These are phyloP conservation scores for Paralagenidium karlingii DNA, from an alignment of 352 stramenopile genomes.

Conservation along the genomic window DNA sequence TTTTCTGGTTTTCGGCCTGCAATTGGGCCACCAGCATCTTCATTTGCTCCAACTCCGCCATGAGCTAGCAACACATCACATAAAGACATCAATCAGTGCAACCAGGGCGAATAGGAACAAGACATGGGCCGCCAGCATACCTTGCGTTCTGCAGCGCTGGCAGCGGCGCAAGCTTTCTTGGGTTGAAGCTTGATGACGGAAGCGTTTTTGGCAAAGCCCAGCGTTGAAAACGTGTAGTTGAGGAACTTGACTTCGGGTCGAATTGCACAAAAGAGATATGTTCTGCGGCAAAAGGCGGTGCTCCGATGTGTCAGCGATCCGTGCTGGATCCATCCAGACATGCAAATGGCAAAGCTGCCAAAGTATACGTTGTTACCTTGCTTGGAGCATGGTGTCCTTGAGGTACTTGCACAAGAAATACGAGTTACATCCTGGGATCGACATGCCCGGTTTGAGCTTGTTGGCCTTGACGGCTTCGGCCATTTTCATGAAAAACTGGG, in stretches of 20 bases:
- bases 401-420: slow-evolving; percentile 95
- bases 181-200: slow-evolving; percentile 91
- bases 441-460: slow-evolving; percentile 88
- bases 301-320: background rate
- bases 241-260: slow-evolving; percentile 89
- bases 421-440: slow-evolving; percentile 89
- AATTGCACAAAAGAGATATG: slow-evolving; percentile 91
- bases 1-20: slow-evolving; percentile 72
- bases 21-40: slow-evolving; percentile 78
- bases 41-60: slow-evolving; percentile 91
- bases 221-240: slow-evolving; percentile 90
- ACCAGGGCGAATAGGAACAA: background rate
- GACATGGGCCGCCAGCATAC: background rate
- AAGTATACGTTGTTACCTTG: slow-evolving; percentile 4
- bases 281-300: too few relatives aligned
- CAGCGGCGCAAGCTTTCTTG: slow-evolving; percentile 88
- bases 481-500: slow-evolving; percentile 97
- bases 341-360: background rate
- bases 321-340: background rate
- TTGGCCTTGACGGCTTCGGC: slow-evolving; percentile 89
- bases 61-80: slow-evolving; percentile 60
- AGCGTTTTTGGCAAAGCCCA: slow-evolving; percentile 91
- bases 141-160: slow-evolving; percentile 84
- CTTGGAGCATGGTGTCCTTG: slow-evolving; percentile 93
- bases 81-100: background rate